Evolutionary conservation across 495 filamentous ascomycete genomes (phyloP), one percentile per base, ranked within the genome.

Genomic region (Tuber brumale): DNA sequence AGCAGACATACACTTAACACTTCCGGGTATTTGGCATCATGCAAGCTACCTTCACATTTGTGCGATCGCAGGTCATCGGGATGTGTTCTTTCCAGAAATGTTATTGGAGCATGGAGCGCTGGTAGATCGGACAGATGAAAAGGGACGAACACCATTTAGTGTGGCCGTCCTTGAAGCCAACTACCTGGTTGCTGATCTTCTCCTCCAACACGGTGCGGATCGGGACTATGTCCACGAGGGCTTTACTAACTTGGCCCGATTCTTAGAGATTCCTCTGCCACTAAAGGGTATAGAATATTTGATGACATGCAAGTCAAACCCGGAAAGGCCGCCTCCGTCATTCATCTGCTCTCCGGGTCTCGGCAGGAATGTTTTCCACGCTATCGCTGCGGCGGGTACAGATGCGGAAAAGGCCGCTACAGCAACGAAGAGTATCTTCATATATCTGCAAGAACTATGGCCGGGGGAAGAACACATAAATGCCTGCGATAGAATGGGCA

Each of bases 241-340:
- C 27, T 66, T 18, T 18, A 66, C 57, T 35, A 31, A 14, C 57
- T 35, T 66, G 14, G 12, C 57, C 57, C 57, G 57, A 35, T 66
- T 16, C 16, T 66, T 66, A 12, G 57, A 35, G 14, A 27, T 66
- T 66, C 57, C 57, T 66, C 57, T 66, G 2, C 57, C 57, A 18
- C 57, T 66, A 18, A 66, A 35, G 57, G 16, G 57, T 66, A 35
- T 66, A 66, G 35, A 35, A 66, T 66, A 66, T 35, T 35, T 66
- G 27, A 66, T 66, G 57, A 66, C 57, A 35, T 66, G 57, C 57
- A 66, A 66, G 31, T 66, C 57, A 66, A 66, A 66, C 5, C 57
- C 57, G 12, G 57, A 66, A 66, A 66, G 57, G 14, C 57, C 57
- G 1, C 57, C 57, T 66, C 57, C 57, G 27, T 66, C 57, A 35